These are phyloP conservation scores for Fraxinus nigra DNA, from an alignment of 305 asterid species.

Conservation along the genomic window DNA sequence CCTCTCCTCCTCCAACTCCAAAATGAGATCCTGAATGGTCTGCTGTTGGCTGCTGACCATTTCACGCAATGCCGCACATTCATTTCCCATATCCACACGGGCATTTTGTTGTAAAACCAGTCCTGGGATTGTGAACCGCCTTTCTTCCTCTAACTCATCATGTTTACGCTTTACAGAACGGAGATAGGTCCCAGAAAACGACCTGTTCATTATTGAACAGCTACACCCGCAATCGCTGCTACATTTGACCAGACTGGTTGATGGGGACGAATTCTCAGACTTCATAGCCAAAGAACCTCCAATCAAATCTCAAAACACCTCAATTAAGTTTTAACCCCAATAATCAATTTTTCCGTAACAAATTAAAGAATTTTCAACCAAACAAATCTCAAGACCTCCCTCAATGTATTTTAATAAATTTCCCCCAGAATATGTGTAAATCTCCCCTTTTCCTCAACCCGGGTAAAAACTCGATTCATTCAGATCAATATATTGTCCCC, in stretches of 20 bases:
- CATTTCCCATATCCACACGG: conserved; percentile 75
- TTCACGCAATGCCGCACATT: conserved; percentile 76
- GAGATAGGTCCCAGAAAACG: conserved; percentile 47
- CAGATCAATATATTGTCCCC: conserved; percentile 22
- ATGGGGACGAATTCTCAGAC: conserved; percentile 35
- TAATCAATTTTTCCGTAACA: conserved; percentile 14
- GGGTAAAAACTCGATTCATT: conserved; percentile 30
- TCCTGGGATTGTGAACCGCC: conserved; percentile 52
- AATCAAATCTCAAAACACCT: conserved; percentile 27
- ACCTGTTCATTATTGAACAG: conserved; percentile 42
- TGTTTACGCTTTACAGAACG: conserved; percentile 74
- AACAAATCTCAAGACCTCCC: conserved; percentile 44
- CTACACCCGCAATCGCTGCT: conserved; percentile 72
- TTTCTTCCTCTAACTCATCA: conserved; percentile 55
- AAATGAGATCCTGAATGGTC: conserved; percentile 67
- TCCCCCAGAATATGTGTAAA: conserved; percentile 20
- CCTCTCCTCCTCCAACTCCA: conserved; percentile 97
- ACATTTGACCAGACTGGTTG: conserved; percentile 46
- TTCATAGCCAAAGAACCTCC: conserved; percentile 54
- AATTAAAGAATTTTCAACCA: conserved; percentile 13
- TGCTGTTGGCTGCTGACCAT: conserved; percentile 73
- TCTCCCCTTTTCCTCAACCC: conserved; percentile 37
- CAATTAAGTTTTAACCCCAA: conserved; percentile 25
- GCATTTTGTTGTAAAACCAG: conserved; percentile 59
- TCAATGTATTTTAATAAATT: conserved; percentile 24